A percentile compares a stretch with the other conserved stretches of the same genome.
Evolutionary conservation across 176 grass and related monocot genomes (phyloP).

Genomic region (Dactylis glomerata): DNA sequence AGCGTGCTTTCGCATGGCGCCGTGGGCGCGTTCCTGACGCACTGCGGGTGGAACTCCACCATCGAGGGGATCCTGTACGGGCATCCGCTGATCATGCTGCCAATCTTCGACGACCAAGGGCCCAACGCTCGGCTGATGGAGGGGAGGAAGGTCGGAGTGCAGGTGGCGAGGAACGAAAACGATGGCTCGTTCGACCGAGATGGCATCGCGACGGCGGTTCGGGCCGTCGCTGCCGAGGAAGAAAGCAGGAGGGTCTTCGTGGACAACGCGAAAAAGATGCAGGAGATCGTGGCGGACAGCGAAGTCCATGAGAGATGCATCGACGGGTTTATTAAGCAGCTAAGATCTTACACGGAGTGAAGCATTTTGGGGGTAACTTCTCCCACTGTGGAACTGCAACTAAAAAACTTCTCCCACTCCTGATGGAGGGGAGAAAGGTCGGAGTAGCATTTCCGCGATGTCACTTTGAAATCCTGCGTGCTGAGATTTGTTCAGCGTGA

Average conservation of each 20-base stretch:
- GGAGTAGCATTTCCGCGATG: too few relatives aligned
- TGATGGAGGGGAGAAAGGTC: too few relatives aligned
- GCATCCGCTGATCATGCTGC: conserved; percentile 37
- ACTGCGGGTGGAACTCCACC: conserved; percentile 62
- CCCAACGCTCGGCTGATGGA: background rate
- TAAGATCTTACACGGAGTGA: background rate
- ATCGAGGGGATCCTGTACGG: conserved; percentile 41
- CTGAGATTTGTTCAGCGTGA: too few relatives aligned
- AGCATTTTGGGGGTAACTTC: background rate
- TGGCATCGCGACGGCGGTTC: conserved; percentile 9
- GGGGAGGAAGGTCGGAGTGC: background rate
- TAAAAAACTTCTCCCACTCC: too few relatives aligned
- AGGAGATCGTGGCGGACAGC: conserved; percentile 14
- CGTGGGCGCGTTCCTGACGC: conserved; percentile 47
- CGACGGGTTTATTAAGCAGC: background rate
- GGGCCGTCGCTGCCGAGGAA: conserved; percentile 35
- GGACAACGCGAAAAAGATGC: conserved; percentile 28
- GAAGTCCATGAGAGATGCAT: conserved; percentile 8
- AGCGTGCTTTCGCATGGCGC: too few relatives aligned
- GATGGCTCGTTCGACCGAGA: conserved; percentile 4
- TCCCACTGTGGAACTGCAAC: too few relatives aligned
- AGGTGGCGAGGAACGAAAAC: conserved; percentile 2
- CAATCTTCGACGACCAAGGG: conserved; percentile 17
- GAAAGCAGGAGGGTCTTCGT: background rate
- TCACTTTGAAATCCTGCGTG: too few relatives aligned